Evolutionary conservation across 352 stramenopile species (phyloP).

Genomic region (Globisporangium okanoganense): DNA sequence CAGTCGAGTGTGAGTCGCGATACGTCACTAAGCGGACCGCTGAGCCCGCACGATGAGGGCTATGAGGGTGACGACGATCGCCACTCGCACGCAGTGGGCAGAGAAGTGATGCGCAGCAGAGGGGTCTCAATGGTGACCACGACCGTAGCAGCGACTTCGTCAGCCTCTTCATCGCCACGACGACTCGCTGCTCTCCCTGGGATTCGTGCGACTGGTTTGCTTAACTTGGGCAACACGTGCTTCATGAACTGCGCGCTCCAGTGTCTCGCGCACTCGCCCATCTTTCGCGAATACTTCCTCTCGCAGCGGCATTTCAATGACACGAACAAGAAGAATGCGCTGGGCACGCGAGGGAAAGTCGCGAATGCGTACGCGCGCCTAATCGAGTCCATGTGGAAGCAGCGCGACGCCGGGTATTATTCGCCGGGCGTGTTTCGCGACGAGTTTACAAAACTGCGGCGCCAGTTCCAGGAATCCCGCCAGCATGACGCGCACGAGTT

Average conservation of each 20-base stretch:
- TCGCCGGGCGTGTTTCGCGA: constrained; percentile 56
- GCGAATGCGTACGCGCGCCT: constrained; percentile 88
- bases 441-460: constrained; percentile 59
- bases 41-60: constrained; percentile 2
- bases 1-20: constrained; percentile 13
- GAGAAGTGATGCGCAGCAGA: not conserved
- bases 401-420: constrained; percentile 46
- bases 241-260: constrained; percentile 88
- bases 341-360: constrained; percentile 90
- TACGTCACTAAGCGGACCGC: constrained; percentile 8
- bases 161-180: constrained; percentile 4
- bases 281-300: constrained; percentile 95
- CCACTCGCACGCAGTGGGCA: not conserved
- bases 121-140: not conserved
- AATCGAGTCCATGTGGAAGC: constrained; percentile 51
- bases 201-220: constrained; percentile 54
- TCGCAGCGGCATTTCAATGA: constrained; percentile 87
- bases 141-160: not conserved
- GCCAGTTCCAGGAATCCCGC: constrained; percentile 66
- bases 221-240: constrained; percentile 88
- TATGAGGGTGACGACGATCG: not conserved
- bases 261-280: constrained; percentile 93
- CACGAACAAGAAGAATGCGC: constrained; percentile 93
- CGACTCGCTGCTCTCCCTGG: constrained; percentile 30
- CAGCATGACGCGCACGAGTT: constrained; percentile 97